Evolutionary conservation across 2,329 filamentous ascomycete species (phyloP).

Genomic region (Bipolaris cookei): DNA sequence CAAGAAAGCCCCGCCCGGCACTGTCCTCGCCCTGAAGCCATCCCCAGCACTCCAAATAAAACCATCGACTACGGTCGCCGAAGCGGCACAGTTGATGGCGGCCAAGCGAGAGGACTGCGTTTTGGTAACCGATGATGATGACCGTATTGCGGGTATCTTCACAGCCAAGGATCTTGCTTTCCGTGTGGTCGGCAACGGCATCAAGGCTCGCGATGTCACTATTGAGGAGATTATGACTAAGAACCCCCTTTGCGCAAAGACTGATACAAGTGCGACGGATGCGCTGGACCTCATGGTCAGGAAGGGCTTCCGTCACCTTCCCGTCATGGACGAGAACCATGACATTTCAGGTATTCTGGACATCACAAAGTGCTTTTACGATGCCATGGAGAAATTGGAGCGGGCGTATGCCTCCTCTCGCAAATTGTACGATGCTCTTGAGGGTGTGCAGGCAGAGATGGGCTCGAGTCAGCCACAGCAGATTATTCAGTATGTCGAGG

Average conservation of each 20-base stretch:
- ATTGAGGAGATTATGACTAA: conserved; percentile 99
- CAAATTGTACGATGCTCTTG: conserved; percentile 94
- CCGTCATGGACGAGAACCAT: conserved; percentile 99
- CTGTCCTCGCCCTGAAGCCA: conserved; percentile 92
- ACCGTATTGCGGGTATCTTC: conserved; percentile 97
- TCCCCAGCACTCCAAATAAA: conserved; percentile 98
- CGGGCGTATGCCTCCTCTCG: conserved; percentile 97
- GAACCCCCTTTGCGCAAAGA: conserved; percentile 95
- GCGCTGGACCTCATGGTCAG: conserved; percentile 97
- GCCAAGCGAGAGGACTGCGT: conserved; percentile 98
- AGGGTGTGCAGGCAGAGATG: conserved; percentile 96
- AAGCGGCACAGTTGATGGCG: conserved; percentile 98
- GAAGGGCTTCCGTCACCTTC: conserved; percentile 95
- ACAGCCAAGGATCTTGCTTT: conserved; percentile 98
- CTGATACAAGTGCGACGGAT: conserved; percentile 97
- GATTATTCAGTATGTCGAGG: conserved; percentile 98
- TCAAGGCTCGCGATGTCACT: conserved; percentile 87
- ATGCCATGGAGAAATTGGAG: conserved; percentile 99
- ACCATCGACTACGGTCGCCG: conserved; percentile 88
- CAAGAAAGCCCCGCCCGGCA: conserved; percentile 93
- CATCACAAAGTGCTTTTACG: conserved; percentile 99
- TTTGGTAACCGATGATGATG: conserved; percentile 95
- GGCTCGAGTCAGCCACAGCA: conserved; percentile 96
- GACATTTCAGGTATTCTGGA: conserved; percentile 98
- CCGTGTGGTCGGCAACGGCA: conserved; percentile 87